Percentiles rank a stretch among this genome's conserved stretches.
Evolutionary conservation across 2,329 filamentous ascomycete genomes (phyloP).

Genomic region (Aspergillus vadensis): DNA sequence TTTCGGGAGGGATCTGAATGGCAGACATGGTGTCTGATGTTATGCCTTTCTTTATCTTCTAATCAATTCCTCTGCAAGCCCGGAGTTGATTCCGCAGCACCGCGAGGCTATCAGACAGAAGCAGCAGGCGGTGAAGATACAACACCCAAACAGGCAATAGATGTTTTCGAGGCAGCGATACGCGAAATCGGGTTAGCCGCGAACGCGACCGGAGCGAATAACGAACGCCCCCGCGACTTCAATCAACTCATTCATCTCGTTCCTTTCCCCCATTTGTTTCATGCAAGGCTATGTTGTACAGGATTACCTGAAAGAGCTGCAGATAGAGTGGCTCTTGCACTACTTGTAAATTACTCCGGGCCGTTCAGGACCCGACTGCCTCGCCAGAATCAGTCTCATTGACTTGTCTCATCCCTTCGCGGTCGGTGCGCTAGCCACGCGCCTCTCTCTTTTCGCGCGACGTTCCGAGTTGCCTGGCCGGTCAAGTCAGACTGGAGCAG

Average conservation of each 20-base stretch:
- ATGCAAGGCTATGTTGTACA: slow-evolving; percentile 11
- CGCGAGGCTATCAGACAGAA: not conserved
- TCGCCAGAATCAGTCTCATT: slow-evolving; percentile 5
- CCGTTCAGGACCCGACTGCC: slow-evolving; percentile 8
- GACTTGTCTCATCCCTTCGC: slow-evolving; percentile 22
- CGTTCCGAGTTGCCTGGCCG: slow-evolving; percentile 15
- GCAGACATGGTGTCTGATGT: slow-evolving; percentile 6
- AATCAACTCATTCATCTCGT: slow-evolving; percentile 5
- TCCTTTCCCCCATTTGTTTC: not conserved
- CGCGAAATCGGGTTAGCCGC: slow-evolving; percentile 26
- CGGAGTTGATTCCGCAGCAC: too few relatives aligned
- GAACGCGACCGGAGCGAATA: slow-evolving; percentile 24
- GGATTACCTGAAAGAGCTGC: not conserved
- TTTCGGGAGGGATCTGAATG: slow-evolving; percentile 24
- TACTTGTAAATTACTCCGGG: slow-evolving; percentile 1
- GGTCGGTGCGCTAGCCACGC: slow-evolving; percentile 33
- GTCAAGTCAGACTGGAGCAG: slow-evolving; percentile 16
- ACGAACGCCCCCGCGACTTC: slow-evolving; percentile 28
- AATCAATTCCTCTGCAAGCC: too few relatives aligned
- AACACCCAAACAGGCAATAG: slow-evolving; percentile 23
- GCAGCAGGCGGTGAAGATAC: slow-evolving; percentile 5
- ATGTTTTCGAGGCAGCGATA: slow-evolving; percentile 18
- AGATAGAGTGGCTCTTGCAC: not conserved
- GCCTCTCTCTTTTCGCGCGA: slow-evolving; percentile 35
- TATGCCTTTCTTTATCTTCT: not conserved